Conservation (phyloP, 2,329 filamentous ascomycete species). For the Cercospora sp. region DNA sequence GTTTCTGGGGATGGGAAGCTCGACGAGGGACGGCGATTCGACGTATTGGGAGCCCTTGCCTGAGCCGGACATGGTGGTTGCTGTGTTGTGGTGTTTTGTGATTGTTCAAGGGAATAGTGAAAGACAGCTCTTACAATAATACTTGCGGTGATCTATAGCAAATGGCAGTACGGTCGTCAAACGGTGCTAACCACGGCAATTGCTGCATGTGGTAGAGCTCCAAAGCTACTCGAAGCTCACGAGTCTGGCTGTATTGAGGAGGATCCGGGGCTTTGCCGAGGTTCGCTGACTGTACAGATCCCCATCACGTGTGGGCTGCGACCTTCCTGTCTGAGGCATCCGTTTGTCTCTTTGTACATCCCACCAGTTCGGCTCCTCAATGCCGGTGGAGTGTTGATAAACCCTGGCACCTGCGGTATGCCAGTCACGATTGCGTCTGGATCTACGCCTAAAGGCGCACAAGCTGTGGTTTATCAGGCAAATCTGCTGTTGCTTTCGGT, state of each 20-base stretch:
- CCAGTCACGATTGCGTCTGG: conserved; percentile 1
- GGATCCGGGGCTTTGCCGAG: conserved; percentile 5
- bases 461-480: conserved; percentile 8
- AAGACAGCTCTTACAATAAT: background rate
- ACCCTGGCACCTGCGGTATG: conserved; percentile 3
- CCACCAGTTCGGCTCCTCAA: conserved; percentile 11
- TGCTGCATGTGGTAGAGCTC: conserved; percentile 17
- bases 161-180: conserved; percentile 4
- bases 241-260: conserved; percentile 12
- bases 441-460: conserved; percentile 6
- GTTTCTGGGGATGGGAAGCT: conserved; percentile 26
- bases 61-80: conserved; percentile 8
- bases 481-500: conserved; percentile 11
- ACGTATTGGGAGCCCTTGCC: conserved; percentile 25
- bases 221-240: conserved; percentile 14
- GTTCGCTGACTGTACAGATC: background rate
- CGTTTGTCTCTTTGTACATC: background rate
- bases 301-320: background rate
- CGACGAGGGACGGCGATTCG: conserved; percentile 24
- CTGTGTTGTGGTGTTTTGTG: background rate
- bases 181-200: conserved; percentile 11
- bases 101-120: background rate
- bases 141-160: background rate
- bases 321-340: background rate
- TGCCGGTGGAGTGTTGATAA: background rate